Percentiles rank a stretch among this genome's conserved stretches.
Conservation (phyloP, 179 eudicot genomes). For the Heliamphora pulchella region DNA sequence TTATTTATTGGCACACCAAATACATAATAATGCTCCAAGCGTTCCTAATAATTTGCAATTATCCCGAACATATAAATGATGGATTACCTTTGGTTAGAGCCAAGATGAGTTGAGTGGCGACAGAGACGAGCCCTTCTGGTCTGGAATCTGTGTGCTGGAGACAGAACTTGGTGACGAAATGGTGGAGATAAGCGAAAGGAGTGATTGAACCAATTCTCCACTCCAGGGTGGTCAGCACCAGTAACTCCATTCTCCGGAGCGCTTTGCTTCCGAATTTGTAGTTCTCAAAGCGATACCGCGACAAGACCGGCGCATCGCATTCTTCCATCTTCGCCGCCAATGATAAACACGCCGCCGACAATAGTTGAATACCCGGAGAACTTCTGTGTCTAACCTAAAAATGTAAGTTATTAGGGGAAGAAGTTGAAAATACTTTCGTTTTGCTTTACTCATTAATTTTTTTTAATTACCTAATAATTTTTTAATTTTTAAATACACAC, state of each 20-base stretch:
- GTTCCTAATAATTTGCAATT: too few relatives aligned
- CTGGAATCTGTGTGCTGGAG: constrained; percentile 6
- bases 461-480: too few relatives aligned
- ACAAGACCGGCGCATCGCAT: constrained; percentile 20
- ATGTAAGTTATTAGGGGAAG: too few relatives aligned
- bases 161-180: constrained; percentile 29
- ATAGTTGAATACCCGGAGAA: constrained; percentile 19
- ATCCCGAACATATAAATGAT: background rate
- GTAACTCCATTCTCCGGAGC: constrained; percentile 55
- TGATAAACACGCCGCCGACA: constrained; percentile 50
- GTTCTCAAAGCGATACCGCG: constrained; percentile 27
- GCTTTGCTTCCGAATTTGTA: constrained; percentile 30
- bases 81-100: constrained; percentile 39
- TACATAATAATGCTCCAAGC: too few relatives aligned
- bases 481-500: too few relatives aligned
- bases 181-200: constrained; percentile 45
- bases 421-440: too few relatives aligned
- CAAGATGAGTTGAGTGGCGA: constrained; percentile 34
- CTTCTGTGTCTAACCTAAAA: too few relatives aligned
- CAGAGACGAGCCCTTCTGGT: constrained; percentile 16
- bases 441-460: too few relatives aligned
- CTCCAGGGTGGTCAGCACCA: constrained; percentile 41
- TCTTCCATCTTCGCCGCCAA: constrained; percentile 65
- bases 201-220: constrained; percentile 49
- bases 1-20: too few relatives aligned